These are phyloP conservation scores for Porosira glacialis DNA, from an alignment of 352 stramenopile species.

Conservation along the genomic window DNA sequence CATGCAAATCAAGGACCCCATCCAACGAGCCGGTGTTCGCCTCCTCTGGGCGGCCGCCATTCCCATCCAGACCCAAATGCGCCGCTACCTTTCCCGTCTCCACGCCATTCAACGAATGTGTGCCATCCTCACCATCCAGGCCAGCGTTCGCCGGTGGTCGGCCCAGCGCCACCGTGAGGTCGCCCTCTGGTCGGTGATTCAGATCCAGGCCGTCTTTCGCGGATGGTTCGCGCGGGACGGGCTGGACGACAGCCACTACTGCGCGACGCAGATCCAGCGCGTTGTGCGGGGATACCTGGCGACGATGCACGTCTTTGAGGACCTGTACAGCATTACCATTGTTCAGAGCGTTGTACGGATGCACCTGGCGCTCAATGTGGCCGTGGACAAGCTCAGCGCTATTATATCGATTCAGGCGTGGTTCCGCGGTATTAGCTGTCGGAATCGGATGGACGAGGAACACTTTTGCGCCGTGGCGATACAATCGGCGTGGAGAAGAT, in stretches of 20 bases:
- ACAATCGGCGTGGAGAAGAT: conserved; percentile 47
- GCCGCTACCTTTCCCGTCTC: conserved; percentile 64
- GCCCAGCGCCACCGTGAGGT: conserved; percentile 49
- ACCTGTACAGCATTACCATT: conserved; percentile 65
- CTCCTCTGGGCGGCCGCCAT: conserved; percentile 74
- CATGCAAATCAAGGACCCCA: conserved; percentile 72
- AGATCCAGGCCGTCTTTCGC: conserved; percentile 74
- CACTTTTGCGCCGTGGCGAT: conserved; percentile 44
- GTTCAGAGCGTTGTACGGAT: conserved; percentile 61
- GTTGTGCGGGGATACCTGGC: conserved; percentile 62
- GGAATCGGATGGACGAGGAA: conserved; percentile 21
- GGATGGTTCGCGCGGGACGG: conserved; percentile 76
- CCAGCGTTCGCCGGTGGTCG: conserved; percentile 45
- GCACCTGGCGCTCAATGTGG: conserved; percentile 43
- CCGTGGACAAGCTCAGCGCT: conserved; percentile 41
- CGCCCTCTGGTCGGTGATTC: conserved; percentile 58
- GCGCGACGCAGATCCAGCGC: conserved; percentile 71
- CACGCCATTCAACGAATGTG: conserved; percentile 50
- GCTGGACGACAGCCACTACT: conserved; percentile 74
- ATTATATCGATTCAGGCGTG: conserved; percentile 48
- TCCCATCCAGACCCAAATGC: conserved; percentile 72
- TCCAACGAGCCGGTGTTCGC: conserved; percentile 67
- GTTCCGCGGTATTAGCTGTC: conserved; percentile 34
- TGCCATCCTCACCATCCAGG: conserved; percentile 50
- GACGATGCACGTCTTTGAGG: conserved; percentile 62